Evolutionary conservation across 2,329 filamentous ascomycete species (phyloP).

Genomic region (Chaetomiaceae sp.): DNA sequence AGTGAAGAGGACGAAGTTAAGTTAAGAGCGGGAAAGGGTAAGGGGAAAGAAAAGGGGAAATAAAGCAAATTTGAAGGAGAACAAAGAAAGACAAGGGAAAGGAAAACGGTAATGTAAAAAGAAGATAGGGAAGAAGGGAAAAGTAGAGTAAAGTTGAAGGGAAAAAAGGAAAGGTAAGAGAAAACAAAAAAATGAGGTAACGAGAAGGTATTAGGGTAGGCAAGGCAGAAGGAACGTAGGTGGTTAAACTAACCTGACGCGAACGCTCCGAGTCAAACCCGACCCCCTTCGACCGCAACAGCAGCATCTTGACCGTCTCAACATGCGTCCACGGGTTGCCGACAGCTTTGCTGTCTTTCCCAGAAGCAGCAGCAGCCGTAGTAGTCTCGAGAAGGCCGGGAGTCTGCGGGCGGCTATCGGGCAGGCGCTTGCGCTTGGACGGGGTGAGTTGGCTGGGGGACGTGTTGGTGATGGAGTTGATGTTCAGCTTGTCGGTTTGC

Average conservation of each 20-base stretch:
- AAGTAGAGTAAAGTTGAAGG: not conserved
- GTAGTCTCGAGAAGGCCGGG: not conserved
- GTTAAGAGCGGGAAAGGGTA: not conserved
- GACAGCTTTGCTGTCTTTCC: not conserved
- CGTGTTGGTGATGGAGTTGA: not conserved
- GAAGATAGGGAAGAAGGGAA: not conserved
- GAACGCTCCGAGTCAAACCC: not conserved
- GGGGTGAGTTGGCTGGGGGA: not conserved
- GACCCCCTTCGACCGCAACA: not conserved
- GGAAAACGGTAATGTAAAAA: not conserved
- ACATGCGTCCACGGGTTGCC: not conserved
- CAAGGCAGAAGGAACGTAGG: too few relatives aligned
- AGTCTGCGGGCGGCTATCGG: not conserved
- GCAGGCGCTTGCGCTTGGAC: not conserved
- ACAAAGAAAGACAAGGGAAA: not conserved
- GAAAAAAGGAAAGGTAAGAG: not conserved
- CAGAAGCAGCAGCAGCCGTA: not conserved
- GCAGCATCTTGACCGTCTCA: constrained; percentile 1
- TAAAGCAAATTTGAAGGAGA: not conserved
- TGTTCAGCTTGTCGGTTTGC: too few relatives aligned
- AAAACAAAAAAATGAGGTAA: not conserved
- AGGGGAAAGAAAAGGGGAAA: not conserved
- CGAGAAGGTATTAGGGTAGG: too few relatives aligned
- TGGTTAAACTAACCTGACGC: not conserved
- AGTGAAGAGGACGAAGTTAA: too few relatives aligned